Percentiles rank a stretch among this genome's conserved stretches.
phyloP scores from a whole-genome alignment of 2,329 filamentous ascomycete species.

The Arthrocladium fulminans region DNA sequence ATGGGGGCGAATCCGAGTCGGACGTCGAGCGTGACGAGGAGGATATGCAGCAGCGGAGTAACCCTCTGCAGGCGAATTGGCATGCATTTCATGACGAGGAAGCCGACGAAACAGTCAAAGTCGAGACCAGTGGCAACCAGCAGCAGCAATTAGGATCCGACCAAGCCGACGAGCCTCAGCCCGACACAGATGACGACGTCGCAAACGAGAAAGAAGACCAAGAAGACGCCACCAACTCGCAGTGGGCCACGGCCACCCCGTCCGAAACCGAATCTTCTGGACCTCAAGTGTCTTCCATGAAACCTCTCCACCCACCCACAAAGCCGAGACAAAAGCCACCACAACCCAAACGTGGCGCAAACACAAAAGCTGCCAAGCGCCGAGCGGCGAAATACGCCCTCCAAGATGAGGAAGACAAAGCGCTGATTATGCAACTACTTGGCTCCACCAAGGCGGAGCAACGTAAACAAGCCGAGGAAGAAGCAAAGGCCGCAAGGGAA shows the following conservation, averaged over 20 bases:
- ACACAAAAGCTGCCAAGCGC: conserved; percentile 36
- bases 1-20: conserved; percentile 10
- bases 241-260: conserved; percentile 1
- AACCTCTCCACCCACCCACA: conserved; percentile 16
- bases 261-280: conserved; percentile 12
- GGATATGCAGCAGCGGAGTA: conserved; percentile 6
- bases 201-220: conserved; percentile 7
- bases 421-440: conserved; percentile 74
- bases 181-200: conserved; percentile 8
- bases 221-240: neutral
- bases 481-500: conserved; percentile 59
- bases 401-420: conserved; percentile 89
- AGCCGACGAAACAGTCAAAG: conserved; percentile 8
- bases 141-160: neutral
- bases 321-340: conserved; percentile 16
- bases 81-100: conserved; percentile 26
- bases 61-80: conserved; percentile 17
- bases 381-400: conserved; percentile 73
- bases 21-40: conserved; percentile 29
- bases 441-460: conserved; percentile 60
- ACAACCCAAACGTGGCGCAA: conserved; percentile 18
- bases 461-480: conserved; percentile 56
- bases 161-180: conserved; percentile 15
- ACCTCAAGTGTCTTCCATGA: conserved; percentile 16
- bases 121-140: neutral